These are phyloP conservation scores for Gaeumannomyces tritici DNA, from an alignment of 2,329 filamentous ascomycete species.

Conservation along the genomic window DNA sequence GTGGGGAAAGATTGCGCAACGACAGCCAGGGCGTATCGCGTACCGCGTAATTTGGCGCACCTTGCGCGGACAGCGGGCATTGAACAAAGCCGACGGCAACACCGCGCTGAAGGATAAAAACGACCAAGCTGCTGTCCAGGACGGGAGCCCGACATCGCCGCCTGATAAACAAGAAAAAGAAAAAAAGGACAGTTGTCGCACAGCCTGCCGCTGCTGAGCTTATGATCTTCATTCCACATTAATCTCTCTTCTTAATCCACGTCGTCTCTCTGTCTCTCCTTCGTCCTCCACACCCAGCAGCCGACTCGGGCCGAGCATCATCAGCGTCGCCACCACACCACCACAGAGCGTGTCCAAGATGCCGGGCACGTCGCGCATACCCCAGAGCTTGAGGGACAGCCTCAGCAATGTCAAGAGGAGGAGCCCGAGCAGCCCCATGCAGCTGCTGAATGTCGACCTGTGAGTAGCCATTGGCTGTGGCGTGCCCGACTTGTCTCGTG, in stretches of 20 bases:
- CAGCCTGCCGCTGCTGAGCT: not conserved
- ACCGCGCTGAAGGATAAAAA: not conserved
- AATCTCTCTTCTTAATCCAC: not conserved
- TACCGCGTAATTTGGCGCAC: not conserved
- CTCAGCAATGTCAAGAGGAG: conserved; percentile 51
- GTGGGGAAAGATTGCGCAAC: not conserved
- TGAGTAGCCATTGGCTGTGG: conserved; percentile 29
- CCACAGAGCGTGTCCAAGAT: conserved; percentile 25
- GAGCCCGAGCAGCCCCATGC: conserved; percentile 43
- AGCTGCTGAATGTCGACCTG: conserved; percentile 59
- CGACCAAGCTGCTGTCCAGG: not conserved
- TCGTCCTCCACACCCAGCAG: not conserved
- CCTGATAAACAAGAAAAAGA: no score
- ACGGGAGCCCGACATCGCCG: not conserved
- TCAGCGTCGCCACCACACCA: not conserved
- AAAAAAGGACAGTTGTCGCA: not conserved
- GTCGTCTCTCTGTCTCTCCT: not conserved
- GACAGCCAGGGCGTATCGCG: not conserved
- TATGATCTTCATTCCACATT: not conserved
- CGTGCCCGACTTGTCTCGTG: no score
- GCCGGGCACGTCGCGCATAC: conserved; percentile 61
- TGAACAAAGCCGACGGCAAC: not conserved
- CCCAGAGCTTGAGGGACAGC: conserved; percentile 60
- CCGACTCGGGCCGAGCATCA: not conserved
- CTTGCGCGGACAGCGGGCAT: not conserved